Evolutionary conservation across 495 filamentous ascomycete species (phyloP), one percentile per base, ranked within the genome.

Genomic region (Hyphodiscus hymeniophilus): DNA sequence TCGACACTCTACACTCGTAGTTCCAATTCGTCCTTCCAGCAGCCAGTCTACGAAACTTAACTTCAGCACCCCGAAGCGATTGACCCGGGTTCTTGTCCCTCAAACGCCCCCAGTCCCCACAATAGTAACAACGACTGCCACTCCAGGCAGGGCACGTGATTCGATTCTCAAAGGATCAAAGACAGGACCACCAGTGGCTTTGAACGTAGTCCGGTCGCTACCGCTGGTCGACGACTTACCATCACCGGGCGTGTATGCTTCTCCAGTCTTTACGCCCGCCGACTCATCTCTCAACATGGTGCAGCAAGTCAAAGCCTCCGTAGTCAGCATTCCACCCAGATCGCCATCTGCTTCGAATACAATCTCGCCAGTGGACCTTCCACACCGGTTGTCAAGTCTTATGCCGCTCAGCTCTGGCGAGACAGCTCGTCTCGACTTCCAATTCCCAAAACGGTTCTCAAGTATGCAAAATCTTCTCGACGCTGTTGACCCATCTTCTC

Each of bases 151-250:
- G 22, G 15, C 17, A 53, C 54, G 31, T 22, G 43, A 58, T 6
- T 30, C 23, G 59, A 60, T 36, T 42, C 55, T 40, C 44, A 50
- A 59, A 16, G 50, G 41, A 15, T 33, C 60, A 17, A 62, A 67
- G 36, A 69, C 67, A 40, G 54, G 60, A 16, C 69, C 67, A 1
- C 70, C 70, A 7, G 62, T 68, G 7, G 64, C 68, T 1, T 45
- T 71, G 12, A 45, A 63, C 30, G 62, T 71, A 41, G 63, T 58
- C 31, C 64, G 72, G 8, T 70, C 73, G 1, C 59, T 76, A 15
- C 73, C 72, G 10, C 66, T 72, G 22, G 73, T 76, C 3, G 56
- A 64, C 23, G 72, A 75, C 54, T 66, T 73, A 17, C 70, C 69
- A 1, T 72, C 70, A 0, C 71, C 71, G 8, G 43, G 24, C 5